These are phyloP conservation scores for Dentipellis fragilis DNA, from an alignment of 768 basidiomycete species.

Conservation along the genomic window DNA sequence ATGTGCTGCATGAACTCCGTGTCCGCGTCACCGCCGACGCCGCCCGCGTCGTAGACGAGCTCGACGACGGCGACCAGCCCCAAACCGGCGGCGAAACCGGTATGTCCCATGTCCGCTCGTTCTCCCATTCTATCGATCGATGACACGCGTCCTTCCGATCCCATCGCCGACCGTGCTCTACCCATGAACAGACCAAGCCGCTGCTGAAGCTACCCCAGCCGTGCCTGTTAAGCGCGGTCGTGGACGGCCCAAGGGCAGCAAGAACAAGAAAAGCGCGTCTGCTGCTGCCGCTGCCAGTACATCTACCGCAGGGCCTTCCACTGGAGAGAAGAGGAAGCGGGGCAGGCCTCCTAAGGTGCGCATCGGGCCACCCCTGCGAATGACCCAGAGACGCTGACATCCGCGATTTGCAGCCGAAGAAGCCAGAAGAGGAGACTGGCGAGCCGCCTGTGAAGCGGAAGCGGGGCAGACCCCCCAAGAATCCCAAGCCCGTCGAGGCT, in stretches of 20 bases:
- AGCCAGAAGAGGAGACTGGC: conserved; percentile 33
- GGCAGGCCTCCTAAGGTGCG: conserved; percentile 45
- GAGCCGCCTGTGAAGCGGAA: conserved; percentile 43
- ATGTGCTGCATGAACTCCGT: conserved; percentile 60
- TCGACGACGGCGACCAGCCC: conserved; percentile 39
- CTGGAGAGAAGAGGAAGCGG: conserved; percentile 33
- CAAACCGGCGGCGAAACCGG: conserved; percentile 21
- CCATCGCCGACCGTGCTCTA: conserved; percentile 12
- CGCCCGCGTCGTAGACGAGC: conserved; percentile 46
- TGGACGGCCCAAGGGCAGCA: conserved; percentile 86
- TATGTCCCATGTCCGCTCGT: conserved; percentile 11
- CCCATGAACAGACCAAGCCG: conserved; percentile 25
- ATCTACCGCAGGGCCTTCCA: conserved; percentile 16
- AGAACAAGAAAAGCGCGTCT: conserved; percentile 47
- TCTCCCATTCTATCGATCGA: conserved; percentile 9
- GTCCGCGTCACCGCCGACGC: conserved; percentile 55
- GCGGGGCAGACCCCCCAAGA: conserved; percentile 70
- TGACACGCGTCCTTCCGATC: conserved; percentile 14
- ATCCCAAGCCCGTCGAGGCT: conserved; percentile 34
- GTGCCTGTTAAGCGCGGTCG: conserved; percentile 63
- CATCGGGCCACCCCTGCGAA: not conserved
- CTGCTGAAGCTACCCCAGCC: conserved; percentile 22
- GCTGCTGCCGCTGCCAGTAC: conserved; percentile 20
- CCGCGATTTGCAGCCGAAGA: conserved; percentile 20
- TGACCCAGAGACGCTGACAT: too few species aligned